A percentile compares a stretch with the other conserved stretches of the same genome.
Evolutionary conservation across 345 rosid species (phyloP).

Genomic region (Sisymbrium irio): DNA sequence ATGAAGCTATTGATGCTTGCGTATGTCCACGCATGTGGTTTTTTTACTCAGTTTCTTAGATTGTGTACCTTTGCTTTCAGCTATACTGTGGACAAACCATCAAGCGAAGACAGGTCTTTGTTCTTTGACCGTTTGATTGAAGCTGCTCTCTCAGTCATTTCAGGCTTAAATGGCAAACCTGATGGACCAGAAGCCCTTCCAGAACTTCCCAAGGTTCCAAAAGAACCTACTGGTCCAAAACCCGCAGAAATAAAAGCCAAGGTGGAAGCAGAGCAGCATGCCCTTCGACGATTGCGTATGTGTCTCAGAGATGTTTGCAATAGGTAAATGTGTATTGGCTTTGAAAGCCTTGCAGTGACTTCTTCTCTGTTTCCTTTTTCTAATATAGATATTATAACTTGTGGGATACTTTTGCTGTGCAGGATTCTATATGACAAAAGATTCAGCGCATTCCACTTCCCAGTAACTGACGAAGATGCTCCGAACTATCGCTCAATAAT

Average conservation of each 20-base stretch:
- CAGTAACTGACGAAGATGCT: constrained; percentile 95
- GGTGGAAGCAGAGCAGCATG: constrained; percentile 99
- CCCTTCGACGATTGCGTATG: constrained; percentile 94
- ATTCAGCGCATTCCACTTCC: constrained; percentile 89
- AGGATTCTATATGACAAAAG: constrained; percentile 89
- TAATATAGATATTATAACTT: background rate
- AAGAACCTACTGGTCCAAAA: constrained; percentile 82
- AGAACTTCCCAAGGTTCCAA: constrained; percentile 85
- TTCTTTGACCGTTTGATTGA: constrained; percentile 75
- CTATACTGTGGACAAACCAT: constrained; percentile 73
- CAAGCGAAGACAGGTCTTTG: constrained; percentile 71
- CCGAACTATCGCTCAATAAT: constrained; percentile 85
- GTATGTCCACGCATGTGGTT: background rate
- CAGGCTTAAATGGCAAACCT: constrained; percentile 45
- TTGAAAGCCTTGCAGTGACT: background rate
- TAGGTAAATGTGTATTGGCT: constrained; percentile 48
- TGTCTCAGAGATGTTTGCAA: constrained; percentile 99
- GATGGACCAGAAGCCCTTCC: constrained; percentile 47
- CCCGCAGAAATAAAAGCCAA: constrained; percentile 88
- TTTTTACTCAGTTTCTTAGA: constrained; percentile 20
- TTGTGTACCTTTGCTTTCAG: constrained; percentile 47
- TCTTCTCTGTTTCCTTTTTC: background rate
- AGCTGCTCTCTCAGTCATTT: constrained; percentile 84
- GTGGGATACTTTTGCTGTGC: constrained; percentile 24
- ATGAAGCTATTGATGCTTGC: constrained; percentile 11